Percentiles rank a stretch among this genome's conserved stretches.
phyloP scores from a whole-genome alignment of 2,329 filamentous ascomycete species.

The Tolypocladium album region DNA sequence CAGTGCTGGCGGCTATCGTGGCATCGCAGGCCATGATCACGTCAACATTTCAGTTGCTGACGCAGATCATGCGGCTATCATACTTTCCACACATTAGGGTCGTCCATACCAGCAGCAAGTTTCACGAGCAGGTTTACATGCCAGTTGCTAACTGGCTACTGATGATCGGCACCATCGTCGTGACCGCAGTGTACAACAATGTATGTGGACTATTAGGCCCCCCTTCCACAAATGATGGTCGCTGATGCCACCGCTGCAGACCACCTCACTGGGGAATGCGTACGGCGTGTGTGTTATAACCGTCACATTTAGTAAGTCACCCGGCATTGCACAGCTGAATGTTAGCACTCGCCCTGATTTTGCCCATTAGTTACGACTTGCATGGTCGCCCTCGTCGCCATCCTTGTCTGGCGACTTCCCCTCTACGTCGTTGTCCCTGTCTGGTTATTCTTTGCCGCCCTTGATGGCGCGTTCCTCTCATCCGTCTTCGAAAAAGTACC shows the following conservation, averaged over 20 bases:
- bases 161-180: conserved; percentile 64
- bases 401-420: background rate
- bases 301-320: background rate
- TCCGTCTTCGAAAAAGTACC: background rate
- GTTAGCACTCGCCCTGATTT: no score
- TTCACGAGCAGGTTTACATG: conserved; percentile 68
- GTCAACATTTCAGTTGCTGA: conserved; percentile 57
- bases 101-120: conserved; percentile 57
- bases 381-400: background rate
- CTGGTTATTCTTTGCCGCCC: background rate
- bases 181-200: conserved; percentile 64
- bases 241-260: background rate
- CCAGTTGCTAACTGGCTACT: conserved; percentile 68
- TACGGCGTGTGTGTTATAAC: background rate
- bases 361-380: background rate
- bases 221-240: background rate
- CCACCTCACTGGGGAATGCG: background rate
- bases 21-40: conserved; percentile 74
- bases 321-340: no score
- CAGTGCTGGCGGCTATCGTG: conserved; percentile 61
- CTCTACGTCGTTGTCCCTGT: background rate
- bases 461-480: background rate
- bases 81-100: conserved; percentile 71
- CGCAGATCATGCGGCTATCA: conserved; percentile 57
- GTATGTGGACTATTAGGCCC: background rate